Conservation (phyloP, 345 rosid species). For the Raphanus raphanistrum region DNA sequence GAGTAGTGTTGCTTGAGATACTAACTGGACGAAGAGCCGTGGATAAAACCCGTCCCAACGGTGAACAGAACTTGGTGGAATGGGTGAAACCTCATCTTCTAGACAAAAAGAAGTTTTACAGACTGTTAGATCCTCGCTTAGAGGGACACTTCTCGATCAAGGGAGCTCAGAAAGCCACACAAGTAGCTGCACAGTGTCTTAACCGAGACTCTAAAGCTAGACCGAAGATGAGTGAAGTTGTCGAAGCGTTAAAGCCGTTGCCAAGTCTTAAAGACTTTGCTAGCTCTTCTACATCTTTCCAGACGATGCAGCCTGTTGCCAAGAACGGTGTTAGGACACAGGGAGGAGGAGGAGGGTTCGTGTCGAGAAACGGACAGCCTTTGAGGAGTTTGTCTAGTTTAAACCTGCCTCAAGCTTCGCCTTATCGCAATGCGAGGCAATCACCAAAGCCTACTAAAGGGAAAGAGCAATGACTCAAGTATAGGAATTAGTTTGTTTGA, state of each 20-base stretch:
- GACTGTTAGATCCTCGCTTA: conserved; percentile 83
- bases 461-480: conserved; percentile 41
- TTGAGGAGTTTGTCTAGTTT: conserved; percentile 64
- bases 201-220: conserved; percentile 90
- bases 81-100: conserved; percentile 92
- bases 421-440: conserved; percentile 51
- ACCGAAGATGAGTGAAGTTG: conserved; percentile 91
- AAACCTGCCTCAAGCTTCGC: conserved; percentile 57
- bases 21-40: conserved; percentile 78
- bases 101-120: conserved; percentile 73
- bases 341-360: conserved; percentile 56
- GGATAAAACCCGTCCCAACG: conserved; percentile 90
- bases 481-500: conserved; percentile 21
- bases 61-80: conserved; percentile 92
- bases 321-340: conserved; percentile 60
- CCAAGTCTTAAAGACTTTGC: conserved; percentile 91
- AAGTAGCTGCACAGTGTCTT: conserved; percentile 82
- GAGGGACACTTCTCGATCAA: conserved; percentile 92
- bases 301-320: conserved; percentile 53
- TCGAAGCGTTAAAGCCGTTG: conserved; percentile 67
- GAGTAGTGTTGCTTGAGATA: conserved; percentile 85
- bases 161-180: conserved; percentile 85
- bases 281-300: conserved; percentile 74
- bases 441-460: conserved; percentile 77
- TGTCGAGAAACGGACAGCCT: conserved; percentile 70